phyloP scores from a whole-genome alignment of 768 basidiomycete genomes.

The Rhodosporidiobolus sp. region DNA sequence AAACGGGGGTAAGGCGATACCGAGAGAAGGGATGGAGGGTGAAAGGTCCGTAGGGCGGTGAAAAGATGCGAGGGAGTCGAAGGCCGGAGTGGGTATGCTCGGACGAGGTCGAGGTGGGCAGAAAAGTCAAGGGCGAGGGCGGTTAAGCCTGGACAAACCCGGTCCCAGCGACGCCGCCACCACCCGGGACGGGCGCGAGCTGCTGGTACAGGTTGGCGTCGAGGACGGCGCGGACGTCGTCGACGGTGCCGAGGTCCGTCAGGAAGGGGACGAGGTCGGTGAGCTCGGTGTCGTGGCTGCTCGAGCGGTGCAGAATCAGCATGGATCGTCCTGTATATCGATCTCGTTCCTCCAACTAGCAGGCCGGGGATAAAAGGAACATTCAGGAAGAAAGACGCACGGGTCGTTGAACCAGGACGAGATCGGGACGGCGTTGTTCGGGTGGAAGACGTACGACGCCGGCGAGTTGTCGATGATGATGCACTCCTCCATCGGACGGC shows the following conservation, averaged over 20 bases:
- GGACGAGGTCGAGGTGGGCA: not conserved
- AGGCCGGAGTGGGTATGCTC: not conserved
- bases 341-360: too few species aligned
- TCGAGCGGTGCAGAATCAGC: not conserved
- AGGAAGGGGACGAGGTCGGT: conserved; percentile 94
- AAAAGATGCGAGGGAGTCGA: not conserved
- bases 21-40: too few species aligned
- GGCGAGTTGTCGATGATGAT: conserved; percentile 99
- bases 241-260: conserved; percentile 74
- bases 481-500: conserved; percentile 84
- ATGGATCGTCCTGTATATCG: too few species aligned
- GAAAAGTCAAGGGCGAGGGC: too few species aligned
- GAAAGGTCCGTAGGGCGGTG: not conserved
- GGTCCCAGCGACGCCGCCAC: not conserved
- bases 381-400: conserved; percentile 17
- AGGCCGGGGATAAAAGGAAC: too few species aligned
- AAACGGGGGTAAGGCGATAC: too few species aligned
- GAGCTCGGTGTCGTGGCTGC: conserved; percentile 95
- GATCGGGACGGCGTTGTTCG: conserved; percentile 97
- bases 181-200: not conserved
- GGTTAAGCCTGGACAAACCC: conserved; percentile 4
- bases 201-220: conserved; percentile 64
- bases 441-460: conserved; percentile 98
- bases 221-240: conserved; percentile 86
- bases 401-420: conserved; percentile 92